Base-by-base conservation (phyloP, 306 rosid species). In the Morella rubra region DNA sequence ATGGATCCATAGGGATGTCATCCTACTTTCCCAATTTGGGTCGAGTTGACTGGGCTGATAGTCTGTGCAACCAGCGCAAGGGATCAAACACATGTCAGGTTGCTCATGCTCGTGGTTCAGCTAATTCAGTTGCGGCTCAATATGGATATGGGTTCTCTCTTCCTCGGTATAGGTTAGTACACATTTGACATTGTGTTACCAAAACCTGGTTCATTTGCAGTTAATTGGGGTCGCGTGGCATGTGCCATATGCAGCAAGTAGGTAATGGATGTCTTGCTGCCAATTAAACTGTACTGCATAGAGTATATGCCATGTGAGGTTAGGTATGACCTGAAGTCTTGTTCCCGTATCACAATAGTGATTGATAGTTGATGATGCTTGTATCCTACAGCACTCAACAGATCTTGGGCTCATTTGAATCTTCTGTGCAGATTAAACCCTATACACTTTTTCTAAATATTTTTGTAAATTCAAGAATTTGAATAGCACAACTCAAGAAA, bases 101-200 rank as follows among this genome's bases (percentile, higher is more conserved):
- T 70, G 76, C 66, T 42, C 20, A n/a, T 2, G 5, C 24, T 70
- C 37, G 75, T 24, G 55, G 76, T 77, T 62, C 74, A n/a, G 73
- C 82, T 20, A 81, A 74, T 76, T 61, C 58, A 1, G 67, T 19
- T 76, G 62, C 61, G 66, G 32, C 51, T 75, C 88, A 50, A 53
- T 72, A 79, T 51, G 86, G 88, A 87, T 80, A 40, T 74, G 86
- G 89, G 59, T 84, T 82, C 3, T 81, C 71, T 44, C 89, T 86
- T 86, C 97, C 93, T 73, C 82, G 93, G 92, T 70, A 86, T 75
- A 80, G 96, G 93, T 89, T 22, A 85, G 96, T 84, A 49, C 44
- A 19, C 14, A 47, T 73, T 56, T 69, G 27, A 42, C 41, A 44
- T 69, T 46, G 27, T 11, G n/a, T 45, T 74, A 40, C 45, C 27